Conservation (phyloP, 768 basidiomycete genomes). For the Boletus rufocinnamomeus region DNA sequence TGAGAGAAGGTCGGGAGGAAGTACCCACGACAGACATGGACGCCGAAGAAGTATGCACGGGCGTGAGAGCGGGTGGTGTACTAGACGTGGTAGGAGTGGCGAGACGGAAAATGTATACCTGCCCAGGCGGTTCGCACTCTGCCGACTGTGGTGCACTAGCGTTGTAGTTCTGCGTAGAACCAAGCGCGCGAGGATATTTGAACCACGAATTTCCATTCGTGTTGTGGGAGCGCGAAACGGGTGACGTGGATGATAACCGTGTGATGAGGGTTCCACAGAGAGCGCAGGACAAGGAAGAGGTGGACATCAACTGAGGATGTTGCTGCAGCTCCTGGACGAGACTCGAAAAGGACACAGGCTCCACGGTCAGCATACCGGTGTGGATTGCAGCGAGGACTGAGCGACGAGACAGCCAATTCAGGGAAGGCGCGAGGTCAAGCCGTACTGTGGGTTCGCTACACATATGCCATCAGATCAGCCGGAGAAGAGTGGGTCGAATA, state of each 20-base stretch:
- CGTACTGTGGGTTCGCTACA: constrained; percentile 84
- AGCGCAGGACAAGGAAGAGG: constrained; percentile 63
- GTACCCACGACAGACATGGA: constrained; percentile 36
- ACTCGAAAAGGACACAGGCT: constrained; percentile 69
- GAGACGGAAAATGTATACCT: constrained; percentile 73
- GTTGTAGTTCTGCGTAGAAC: constrained; percentile 27
- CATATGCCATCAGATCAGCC: constrained; percentile 11
- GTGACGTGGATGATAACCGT: constrained; percentile 43
- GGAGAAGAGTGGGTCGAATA: not conserved
- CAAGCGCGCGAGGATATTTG: constrained; percentile 50
- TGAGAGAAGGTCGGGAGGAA: constrained; percentile 21
- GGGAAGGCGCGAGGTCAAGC: constrained; percentile 88
- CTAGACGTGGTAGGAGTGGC: constrained; percentile 31
- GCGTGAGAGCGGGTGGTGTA: constrained; percentile 24
- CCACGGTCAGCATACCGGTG: constrained; percentile 82
- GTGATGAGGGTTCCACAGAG: constrained; percentile 65
- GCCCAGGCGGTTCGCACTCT: constrained; percentile 36
- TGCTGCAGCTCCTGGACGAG: constrained; percentile 57
- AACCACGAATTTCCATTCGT: constrained; percentile 60
- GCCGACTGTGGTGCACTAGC: constrained; percentile 36
- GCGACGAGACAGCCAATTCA: constrained; percentile 92
- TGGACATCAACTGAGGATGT: constrained; percentile 46
- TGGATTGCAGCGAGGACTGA: constrained; percentile 85
- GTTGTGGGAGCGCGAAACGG: constrained; percentile 36
- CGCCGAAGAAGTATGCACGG: constrained; percentile 29